These are phyloP conservation scores for Populus euphratica DNA, from an alignment of 345 rosid genomes.

Conservation along the genomic window DNA sequence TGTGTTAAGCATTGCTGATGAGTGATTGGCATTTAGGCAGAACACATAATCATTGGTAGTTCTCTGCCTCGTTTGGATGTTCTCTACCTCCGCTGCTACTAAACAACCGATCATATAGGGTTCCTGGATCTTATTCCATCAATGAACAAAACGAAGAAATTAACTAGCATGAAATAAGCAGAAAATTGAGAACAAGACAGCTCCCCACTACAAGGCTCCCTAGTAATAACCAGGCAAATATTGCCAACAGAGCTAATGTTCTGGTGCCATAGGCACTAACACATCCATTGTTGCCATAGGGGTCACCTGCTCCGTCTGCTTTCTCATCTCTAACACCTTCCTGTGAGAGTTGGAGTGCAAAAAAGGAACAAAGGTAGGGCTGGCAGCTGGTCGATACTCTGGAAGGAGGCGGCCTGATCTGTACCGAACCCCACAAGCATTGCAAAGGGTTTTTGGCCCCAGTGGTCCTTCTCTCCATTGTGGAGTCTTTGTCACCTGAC, in stretches of 20 bases:
- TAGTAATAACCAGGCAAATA: conserved; percentile 32
- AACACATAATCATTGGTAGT: conserved; percentile 2
- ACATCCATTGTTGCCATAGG: background rate
- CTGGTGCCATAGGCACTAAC: conserved; percentile 12
- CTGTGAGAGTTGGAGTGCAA: conserved; percentile 76
- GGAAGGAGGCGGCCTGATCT: conserved; percentile 86
- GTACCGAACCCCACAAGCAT: conserved; percentile 88
- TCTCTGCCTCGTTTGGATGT: conserved; percentile 8
- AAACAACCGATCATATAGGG: conserved; percentile 27
- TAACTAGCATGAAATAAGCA: background rate
- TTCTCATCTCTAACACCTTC: conserved; percentile 81
- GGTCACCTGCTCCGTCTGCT: conserved; percentile 24
- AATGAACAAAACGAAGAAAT: conserved; percentile 46
- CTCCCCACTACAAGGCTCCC: conserved; percentile 26
- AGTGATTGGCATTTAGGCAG: background rate
- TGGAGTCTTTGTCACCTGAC: conserved; percentile 73
- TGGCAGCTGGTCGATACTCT: conserved; percentile 85
- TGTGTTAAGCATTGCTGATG: background rate
- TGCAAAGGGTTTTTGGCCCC: conserved; percentile 94
- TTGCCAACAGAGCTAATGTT: conserved; percentile 23
- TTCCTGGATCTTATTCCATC: conserved; percentile 32
- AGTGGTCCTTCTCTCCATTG: conserved; percentile 95
- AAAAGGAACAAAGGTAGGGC: conserved; percentile 67
- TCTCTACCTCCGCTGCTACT: conserved; percentile 9
- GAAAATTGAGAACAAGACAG: conserved; percentile 19